Evolutionary conservation across 306 rosid genomes (phyloP), one percentile per base, ranked within the genome.

Genomic region (Dryas drummondii): DNA sequence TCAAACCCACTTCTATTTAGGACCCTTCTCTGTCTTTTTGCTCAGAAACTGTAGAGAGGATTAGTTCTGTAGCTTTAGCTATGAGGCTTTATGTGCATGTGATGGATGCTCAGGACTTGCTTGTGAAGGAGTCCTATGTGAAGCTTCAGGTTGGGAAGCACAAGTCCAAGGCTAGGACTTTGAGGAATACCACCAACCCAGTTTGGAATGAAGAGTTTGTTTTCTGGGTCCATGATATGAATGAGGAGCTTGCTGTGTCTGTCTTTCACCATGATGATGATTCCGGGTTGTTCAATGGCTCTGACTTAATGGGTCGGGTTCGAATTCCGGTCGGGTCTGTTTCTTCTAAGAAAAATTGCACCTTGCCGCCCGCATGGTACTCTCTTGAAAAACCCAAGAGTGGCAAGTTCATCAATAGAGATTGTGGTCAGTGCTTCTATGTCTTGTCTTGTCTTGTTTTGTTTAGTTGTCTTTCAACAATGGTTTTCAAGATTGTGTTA

Each of bases 161-260:
- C 0, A 91, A 87, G 76, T 84, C 84, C 50, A 91, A 85, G 82
- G 90, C 93, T 14, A 81, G 86, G 84, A 55, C 69, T 67, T 42
- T 84, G 80, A 87, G 75, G 49, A 84, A 84, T 66, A 76, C 85
- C 40, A 51, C 12, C 32, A 70, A 65, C 68, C 94, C 92, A 6
- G 80, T 80, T 78, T 94, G 96, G 98, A 86, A 87, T 54, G 87
- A 91, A 15, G 98, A 90, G 84, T 94, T 91, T 74, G 77, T 82
- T 70, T 94, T 94, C 75, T 74, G 66, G 58, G 89, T 88, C 16
- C 81, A 70, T 75, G 89, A 84, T 58, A 51, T 68, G 8, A 72
- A 79, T 44, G 86, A 86, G 7, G 96, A 90, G 76, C 88, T 91
- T 54, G 4, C 85, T 74, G 81, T 86, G 15, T 84, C 88, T 70